Evolutionary conservation across 805 yeast genomes (phyloP).

Genomic region (Candida tallmaniae): DNA sequence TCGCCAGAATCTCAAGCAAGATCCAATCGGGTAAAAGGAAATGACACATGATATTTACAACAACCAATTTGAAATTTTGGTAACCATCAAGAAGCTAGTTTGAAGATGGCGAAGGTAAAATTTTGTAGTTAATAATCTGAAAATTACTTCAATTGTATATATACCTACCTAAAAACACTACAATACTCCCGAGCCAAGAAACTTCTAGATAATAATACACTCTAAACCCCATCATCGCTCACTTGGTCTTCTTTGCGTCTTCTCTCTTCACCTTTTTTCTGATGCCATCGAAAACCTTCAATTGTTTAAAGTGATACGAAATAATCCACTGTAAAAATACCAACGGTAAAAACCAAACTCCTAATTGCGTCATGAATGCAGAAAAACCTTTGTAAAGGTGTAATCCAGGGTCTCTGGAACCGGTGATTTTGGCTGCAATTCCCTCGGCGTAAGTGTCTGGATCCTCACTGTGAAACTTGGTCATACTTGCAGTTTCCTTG

Average conservation of each 20-base stretch:
- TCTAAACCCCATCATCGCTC: too few species aligned
- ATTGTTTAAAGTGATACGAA: constrained; percentile 21
- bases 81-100: too few species aligned
- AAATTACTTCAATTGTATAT: too few species aligned
- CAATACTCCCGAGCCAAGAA: too few species aligned
- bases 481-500: constrained; percentile 17
- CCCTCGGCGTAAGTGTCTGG: constrained; percentile 24
- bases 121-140: too few species aligned
- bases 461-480: constrained; percentile 10
- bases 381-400: constrained; percentile 24
- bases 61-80: too few species aligned
- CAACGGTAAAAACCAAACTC: constrained; percentile 19
- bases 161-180: too few species aligned
- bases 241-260: background rate
- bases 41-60: too few species aligned
- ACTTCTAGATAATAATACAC: too few species aligned
- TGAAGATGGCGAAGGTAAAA: too few species aligned
- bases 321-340: constrained; percentile 20
- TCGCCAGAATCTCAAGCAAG: too few species aligned
- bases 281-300: constrained; percentile 17
- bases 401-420: constrained; percentile 19
- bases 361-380: constrained; percentile 17
- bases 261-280: constrained; percentile 9
- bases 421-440: constrained; percentile 17
- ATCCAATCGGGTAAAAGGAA: too few species aligned